phyloP scores from a whole-genome alignment of 2,329 filamentous ascomycete genomes.

The Pyrenochaeta sp. region DNA sequence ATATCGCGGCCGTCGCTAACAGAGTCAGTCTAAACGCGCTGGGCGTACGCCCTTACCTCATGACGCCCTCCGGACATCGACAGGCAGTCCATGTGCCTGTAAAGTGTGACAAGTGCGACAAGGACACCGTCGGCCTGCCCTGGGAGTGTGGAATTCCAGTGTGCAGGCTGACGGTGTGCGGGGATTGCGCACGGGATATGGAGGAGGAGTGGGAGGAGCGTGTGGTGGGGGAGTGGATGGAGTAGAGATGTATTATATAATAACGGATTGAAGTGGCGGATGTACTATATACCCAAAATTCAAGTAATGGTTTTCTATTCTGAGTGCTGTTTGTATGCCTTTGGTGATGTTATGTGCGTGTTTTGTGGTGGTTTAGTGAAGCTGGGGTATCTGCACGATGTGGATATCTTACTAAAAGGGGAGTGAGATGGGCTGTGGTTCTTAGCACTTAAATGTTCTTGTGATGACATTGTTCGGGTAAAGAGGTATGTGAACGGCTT shows the following conservation, averaged over 20 bases:
- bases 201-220: slow-evolving; percentile 22
- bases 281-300: too few relatives aligned
- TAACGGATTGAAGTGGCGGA: background rate
- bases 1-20: slow-evolving; percentile 24
- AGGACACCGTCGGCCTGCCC: slow-evolving; percentile 20
- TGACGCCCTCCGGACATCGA: slow-evolving; percentile 13
- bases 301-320: too few relatives aligned
- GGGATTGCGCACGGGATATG: slow-evolving; percentile 24
- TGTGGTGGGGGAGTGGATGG: slow-evolving; percentile 6
- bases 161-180: slow-evolving; percentile 26
- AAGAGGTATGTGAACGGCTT: too few relatives aligned
- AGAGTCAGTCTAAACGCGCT: slow-evolving; percentile 21
- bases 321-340: too few relatives aligned
- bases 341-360: too few relatives aligned
- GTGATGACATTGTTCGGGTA: too few relatives aligned
- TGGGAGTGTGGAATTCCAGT: slow-evolving; percentile 30
- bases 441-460: too few relatives aligned
- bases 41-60: slow-evolving; percentile 22
- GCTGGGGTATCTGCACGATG: too few relatives aligned
- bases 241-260: background rate
- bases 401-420: too few relatives aligned
- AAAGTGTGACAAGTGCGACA: slow-evolving; percentile 25
- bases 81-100: slow-evolving; percentile 27
- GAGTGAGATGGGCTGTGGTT: too few relatives aligned
- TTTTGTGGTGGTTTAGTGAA: too few relatives aligned